Evolutionary conservation across 2,329 filamentous ascomycete species (phyloP).

Genomic region (Alternaria hordeiaustralica): DNA sequence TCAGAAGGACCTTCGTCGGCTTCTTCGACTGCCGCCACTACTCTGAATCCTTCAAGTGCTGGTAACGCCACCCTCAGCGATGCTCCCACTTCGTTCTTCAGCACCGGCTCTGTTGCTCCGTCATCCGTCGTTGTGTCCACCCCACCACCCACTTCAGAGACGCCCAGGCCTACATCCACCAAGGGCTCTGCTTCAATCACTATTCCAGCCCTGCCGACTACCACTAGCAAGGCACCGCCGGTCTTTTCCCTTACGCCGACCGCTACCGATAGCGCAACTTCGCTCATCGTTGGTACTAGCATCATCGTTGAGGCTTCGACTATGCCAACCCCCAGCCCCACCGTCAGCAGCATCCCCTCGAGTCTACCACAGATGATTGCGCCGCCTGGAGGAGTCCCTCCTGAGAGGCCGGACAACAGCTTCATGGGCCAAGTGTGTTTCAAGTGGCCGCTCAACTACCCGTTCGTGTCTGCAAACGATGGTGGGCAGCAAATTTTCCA

Average conservation of each 20-base stretch:
- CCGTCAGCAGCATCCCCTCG: constrained; percentile 64
- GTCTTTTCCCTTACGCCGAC: constrained; percentile 54
- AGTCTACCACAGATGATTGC: constrained; percentile 77
- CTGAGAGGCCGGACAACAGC: constrained; percentile 65
- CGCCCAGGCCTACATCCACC: background rate
- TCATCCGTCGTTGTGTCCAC: background rate
- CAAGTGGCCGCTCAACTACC: constrained; percentile 79
- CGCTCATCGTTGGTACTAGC: constrained; percentile 64
- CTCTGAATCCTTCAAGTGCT: constrained; percentile 10
- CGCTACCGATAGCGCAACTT: constrained; percentile 54
- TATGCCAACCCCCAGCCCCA: constrained; percentile 52
- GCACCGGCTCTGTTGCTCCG: background rate
- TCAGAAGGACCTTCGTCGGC: constrained; percentile 22
- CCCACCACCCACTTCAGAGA: constrained; percentile 3
- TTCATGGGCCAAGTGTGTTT: constrained; percentile 86
- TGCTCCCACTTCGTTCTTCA: constrained; percentile 8
- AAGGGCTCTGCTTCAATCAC: constrained; percentile 16
- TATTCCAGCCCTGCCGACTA: constrained; percentile 22
- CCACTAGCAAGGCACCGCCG: constrained; percentile 33
- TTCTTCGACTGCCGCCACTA: constrained; percentile 10
- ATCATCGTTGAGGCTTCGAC: constrained; percentile 64
- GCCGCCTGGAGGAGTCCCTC: constrained; percentile 66
- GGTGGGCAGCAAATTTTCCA: constrained; percentile 86
- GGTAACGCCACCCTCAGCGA: constrained; percentile 18
- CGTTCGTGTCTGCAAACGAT: constrained; percentile 74